A percentile compares a stretch with the other conserved stretches of the same genome.
phyloP scores from a whole-genome alignment of 148 eudicot species.

The Spergularia marina region DNA sequence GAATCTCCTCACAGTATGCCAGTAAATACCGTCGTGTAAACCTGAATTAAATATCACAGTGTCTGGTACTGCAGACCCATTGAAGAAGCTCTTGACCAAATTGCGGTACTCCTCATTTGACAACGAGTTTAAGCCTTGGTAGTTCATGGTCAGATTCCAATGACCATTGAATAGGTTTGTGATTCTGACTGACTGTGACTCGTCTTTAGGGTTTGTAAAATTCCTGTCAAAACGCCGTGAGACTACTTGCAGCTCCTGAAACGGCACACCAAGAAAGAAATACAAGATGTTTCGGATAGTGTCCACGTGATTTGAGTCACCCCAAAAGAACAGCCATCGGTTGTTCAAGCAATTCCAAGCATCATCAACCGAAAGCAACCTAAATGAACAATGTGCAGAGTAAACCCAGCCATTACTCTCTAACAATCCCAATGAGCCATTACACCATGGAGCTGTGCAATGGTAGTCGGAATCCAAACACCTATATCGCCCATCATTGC shows the following conservation, averaged over 20 bases:
- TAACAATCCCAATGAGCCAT: slow-evolving; percentile 62
- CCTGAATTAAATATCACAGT: slow-evolving; percentile 80
- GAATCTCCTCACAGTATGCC: slow-evolving; percentile 58
- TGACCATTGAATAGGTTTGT: slow-evolving; percentile 95
- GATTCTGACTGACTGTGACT: slow-evolving; percentile 52
- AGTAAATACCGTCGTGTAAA: slow-evolving; percentile 76
- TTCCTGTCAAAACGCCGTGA: slow-evolving; percentile 68
- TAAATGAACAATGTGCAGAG: slow-evolving; percentile 89
- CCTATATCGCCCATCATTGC: slow-evolving; percentile 70
- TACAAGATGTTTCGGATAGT: slow-evolving; percentile 77
- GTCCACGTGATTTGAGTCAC: slow-evolving; percentile 95
- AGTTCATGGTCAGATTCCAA: slow-evolving; percentile 51
- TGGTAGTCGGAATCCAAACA: slow-evolving; percentile 54
- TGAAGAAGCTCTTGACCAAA: slow-evolving; percentile 53
- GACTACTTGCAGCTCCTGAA: slow-evolving; percentile 38
- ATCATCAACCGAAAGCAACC: slow-evolving; percentile 34
- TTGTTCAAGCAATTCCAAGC: slow-evolving; percentile 81
- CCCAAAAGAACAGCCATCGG: slow-evolving; percentile 93
- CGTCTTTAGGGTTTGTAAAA: slow-evolving; percentile 61
- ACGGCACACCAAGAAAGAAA: slow-evolving; percentile 50
- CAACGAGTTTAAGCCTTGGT: slow-evolving; percentile 79
- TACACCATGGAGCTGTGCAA: slow-evolving; percentile 78
- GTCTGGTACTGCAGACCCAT: slow-evolving; percentile 56
- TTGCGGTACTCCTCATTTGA: slow-evolving; percentile 50
- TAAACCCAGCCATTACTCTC: slow-evolving; percentile 99